phyloP scores from a whole-genome alignment of 176 grass and related monocot species.

The Tillandsia fasciculata region DNA sequence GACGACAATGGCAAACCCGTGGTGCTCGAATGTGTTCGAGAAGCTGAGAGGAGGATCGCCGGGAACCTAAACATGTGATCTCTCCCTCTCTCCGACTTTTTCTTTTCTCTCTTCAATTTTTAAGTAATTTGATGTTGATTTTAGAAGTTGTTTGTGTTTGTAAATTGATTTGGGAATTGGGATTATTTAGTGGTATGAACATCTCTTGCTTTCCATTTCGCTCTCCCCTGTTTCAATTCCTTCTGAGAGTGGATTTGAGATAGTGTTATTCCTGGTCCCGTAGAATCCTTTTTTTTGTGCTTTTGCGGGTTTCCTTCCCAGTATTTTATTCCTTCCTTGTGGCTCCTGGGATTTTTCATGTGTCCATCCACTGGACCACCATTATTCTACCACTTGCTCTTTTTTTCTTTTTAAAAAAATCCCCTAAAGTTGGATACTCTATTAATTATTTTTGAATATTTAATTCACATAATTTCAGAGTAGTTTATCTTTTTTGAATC shows the following conservation, averaged over 20 bases:
- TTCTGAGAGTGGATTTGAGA: neutral
- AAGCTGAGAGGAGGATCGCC: conserved; percentile 75
- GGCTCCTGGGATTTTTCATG: neutral
- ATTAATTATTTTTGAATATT: neutral
- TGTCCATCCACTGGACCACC: neutral
- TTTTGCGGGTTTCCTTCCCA: neutral
- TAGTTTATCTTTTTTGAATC: too few relatives aligned
- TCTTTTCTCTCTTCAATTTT: neutral
- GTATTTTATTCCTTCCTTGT: neutral
- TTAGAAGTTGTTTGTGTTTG: neutral
- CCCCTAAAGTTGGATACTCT: neutral
- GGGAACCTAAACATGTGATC: conserved; percentile 82
- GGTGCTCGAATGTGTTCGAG: conserved; percentile 80
- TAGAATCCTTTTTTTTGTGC: conserved; percentile 2
- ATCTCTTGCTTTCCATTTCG: neutral
- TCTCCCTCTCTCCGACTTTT: neutral
- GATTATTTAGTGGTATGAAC: neutral
- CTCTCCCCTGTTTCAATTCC: neutral
- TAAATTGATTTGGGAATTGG: too few relatives aligned
- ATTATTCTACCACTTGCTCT: conserved; percentile 10
- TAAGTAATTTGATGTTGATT: neutral
- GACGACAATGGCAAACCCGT: conserved; percentile 81
- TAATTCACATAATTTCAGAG: neutral
- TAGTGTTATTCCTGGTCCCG: conserved; percentile 14
- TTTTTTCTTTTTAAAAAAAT: neutral